Evolutionary conservation across 768 basidiomycete genomes (phyloP).

Genomic region (Phaeotremella skinneri): DNA sequence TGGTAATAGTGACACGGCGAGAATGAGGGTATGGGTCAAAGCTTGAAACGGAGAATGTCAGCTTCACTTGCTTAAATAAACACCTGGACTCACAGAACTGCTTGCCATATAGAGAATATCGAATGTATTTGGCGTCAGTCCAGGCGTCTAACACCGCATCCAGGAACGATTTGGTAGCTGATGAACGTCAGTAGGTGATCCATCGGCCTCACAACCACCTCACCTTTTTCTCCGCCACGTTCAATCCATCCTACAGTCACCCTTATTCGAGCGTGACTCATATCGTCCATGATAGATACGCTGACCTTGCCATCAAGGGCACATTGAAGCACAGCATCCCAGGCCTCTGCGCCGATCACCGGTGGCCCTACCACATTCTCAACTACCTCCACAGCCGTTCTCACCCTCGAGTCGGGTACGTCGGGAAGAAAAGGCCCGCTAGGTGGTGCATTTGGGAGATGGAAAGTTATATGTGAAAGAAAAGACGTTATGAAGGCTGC

Average conservation of each 20-base stretch:
- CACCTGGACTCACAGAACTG: slow-evolving; percentile 65
- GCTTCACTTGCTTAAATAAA: neutral
- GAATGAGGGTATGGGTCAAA: slow-evolving; percentile 67
- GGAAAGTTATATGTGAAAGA: slow-evolving; percentile 27
- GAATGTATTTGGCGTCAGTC: slow-evolving; percentile 74
- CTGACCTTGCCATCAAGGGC: slow-evolving; percentile 61
- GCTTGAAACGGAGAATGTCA: slow-evolving; percentile 55
- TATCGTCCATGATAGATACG: slow-evolving; percentile 47
- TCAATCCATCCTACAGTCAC: slow-evolving; percentile 69
- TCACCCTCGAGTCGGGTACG: slow-evolving; percentile 55
- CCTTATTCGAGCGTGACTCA: slow-evolving; percentile 56
- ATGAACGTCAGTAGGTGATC: slow-evolving; percentile 1
- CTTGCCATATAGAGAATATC: slow-evolving; percentile 68
- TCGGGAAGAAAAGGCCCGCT: slow-evolving; percentile 8
- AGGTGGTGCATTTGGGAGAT: neutral
- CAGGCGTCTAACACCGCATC: slow-evolving; percentile 60
- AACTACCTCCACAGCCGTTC: slow-evolving; percentile 62
- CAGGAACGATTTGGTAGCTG: slow-evolving; percentile 43
- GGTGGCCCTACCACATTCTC: slow-evolving; percentile 58
- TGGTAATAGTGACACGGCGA: slow-evolving; percentile 64
- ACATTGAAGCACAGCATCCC: slow-evolving; percentile 27
- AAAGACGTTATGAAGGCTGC: slow-evolving; percentile 56
- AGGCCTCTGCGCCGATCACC: slow-evolving; percentile 31
- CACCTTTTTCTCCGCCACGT: slow-evolving; percentile 53
- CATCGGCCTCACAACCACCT: neutral